Evolutionary conservation across 345 rosid species (phyloP), one percentile per base, ranked within the genome.

Genomic region (Lagerstroemia speciosa): DNA sequence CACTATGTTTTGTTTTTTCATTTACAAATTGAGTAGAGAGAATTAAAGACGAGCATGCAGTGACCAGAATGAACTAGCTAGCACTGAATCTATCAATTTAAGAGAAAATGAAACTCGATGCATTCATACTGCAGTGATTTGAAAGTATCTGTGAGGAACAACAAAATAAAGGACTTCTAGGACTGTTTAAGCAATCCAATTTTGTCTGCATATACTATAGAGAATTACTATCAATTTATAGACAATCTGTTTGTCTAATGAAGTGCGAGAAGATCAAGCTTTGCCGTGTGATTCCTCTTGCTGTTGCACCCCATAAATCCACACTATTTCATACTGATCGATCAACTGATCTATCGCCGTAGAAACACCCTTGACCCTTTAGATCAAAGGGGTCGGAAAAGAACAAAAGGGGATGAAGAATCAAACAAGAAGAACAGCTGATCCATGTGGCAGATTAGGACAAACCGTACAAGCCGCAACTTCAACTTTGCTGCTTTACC

Each of bases 401-500:
- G 69, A 66, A 72, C 31, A 63, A 55, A 38, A 20, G 53, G 36
- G 69, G 69, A 64, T 26, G 61, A 41, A 31, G 64, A 57, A 66
- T 38, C 36, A 58, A 11, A 29, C 24, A 38, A 37, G 22, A 64
- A 69, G 67, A 65, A 53, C 32, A 76, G 48, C 60, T 9, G 63
- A 58, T 58, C 19, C 11, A 10, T 58, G 6, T 11, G 20, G 34
- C 32, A 58, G 69, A 66, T 72, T 73, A 29, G 67, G 68, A 74
- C n/a, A 62, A 71, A 58, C 46, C 7, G 52, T 69, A 67, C 70
- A 70, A 77, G 72, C 61, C 52, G 60, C 66, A 65, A 26, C 48
- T 70, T 46, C 74, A 43, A 17, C 60, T 62, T 57, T 72, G 68
- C 68, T 65, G 78, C 46, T 79, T 86, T 74, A 78, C 82, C 88